phyloP scores from a whole-genome alignment of 2,329 filamentous ascomycete species.

The Dactylonectria macrodidyma region DNA sequence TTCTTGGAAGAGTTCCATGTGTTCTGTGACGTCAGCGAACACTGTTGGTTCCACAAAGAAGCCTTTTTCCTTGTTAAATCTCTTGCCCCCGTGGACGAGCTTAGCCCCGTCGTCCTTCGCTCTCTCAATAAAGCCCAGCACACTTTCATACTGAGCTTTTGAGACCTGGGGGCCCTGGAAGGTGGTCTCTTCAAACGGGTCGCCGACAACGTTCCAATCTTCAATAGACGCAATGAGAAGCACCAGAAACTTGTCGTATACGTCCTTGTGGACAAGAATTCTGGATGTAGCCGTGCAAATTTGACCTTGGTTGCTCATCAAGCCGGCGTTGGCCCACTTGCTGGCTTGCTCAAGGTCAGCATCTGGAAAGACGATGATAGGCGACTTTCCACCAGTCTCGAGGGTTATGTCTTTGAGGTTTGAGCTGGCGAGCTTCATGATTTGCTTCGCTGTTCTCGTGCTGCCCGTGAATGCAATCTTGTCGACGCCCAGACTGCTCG shows the following conservation, averaged over 20 bases:
- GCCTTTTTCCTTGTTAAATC: constrained; percentile 53
- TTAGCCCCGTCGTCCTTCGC: constrained; percentile 79
- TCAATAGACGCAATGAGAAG: neutral
- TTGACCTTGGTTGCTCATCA: constrained; percentile 66
- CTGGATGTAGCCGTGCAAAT: neutral
- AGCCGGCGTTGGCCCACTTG: constrained; percentile 65
- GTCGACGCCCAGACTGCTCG: constrained; percentile 76
- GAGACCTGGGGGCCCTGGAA: constrained; percentile 82
- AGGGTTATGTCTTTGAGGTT: constrained; percentile 76
- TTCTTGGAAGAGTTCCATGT: constrained; percentile 59
- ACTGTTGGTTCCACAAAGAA: constrained; percentile 61
- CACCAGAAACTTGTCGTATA: neutral
- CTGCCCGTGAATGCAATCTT: constrained; percentile 86
- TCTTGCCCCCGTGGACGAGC: constrained; percentile 70
- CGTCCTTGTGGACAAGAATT: neutral
- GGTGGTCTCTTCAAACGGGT: constrained; percentile 77
- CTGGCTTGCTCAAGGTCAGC: constrained; percentile 77
- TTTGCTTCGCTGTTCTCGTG: constrained; percentile 78
- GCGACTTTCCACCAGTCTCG: constrained; percentile 77
- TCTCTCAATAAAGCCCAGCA: constrained; percentile 77
- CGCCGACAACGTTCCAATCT: constrained; percentile 68
- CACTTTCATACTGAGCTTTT: constrained; percentile 76
- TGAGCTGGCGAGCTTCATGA: constrained; percentile 77
- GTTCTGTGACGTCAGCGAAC: constrained; percentile 55
- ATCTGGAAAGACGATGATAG: constrained; percentile 74